Evolutionary conservation across 2,329 filamentous ascomycete species (phyloP).

Genomic region (Alternaria novae-zelandiae): DNA sequence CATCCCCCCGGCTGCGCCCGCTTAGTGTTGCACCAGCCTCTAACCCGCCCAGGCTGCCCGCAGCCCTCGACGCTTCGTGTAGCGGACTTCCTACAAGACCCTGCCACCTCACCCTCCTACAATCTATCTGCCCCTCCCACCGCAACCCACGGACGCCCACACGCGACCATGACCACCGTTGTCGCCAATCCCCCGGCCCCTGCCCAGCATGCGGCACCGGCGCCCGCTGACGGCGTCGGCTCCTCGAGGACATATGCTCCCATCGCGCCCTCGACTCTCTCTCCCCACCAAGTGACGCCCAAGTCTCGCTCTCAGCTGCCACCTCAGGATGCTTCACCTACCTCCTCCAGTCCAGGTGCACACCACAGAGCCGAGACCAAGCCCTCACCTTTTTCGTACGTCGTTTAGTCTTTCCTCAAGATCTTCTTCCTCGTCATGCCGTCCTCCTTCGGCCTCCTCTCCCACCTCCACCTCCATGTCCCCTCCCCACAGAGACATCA

Average conservation of each 20-base stretch:
- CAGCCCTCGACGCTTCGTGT: slow-evolving; percentile 45
- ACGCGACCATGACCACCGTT: slow-evolving; percentile 54
- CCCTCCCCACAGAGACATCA: slow-evolving; percentile 30
- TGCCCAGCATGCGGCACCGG: slow-evolving; percentile 47
- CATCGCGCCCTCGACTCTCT: slow-evolving; percentile 52
- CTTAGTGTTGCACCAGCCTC: slow-evolving; percentile 33
- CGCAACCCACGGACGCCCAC: slow-evolving; percentile 22
- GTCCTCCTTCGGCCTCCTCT: slow-evolving; percentile 31
- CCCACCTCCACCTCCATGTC: slow-evolving; percentile 34
- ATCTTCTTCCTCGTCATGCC: slow-evolving; percentile 34
- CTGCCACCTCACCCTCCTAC: slow-evolving; percentile 43
- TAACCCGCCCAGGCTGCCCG: slow-evolving; percentile 35
- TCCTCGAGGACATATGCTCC: slow-evolving; percentile 53
- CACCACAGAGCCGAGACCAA: slow-evolving; percentile 56
- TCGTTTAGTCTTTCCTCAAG: slow-evolving; percentile 39
- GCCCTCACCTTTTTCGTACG: slow-evolving; percentile 60
- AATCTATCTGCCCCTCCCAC: slow-evolving; percentile 34
- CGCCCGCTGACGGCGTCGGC: slow-evolving; percentile 44
- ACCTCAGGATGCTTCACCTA: slow-evolving; percentile 49
- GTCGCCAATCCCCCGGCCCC: slow-evolving; percentile 52
- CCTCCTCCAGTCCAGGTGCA: slow-evolving; percentile 46
- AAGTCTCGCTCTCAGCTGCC: slow-evolving; percentile 45
- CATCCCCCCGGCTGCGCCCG: slow-evolving; percentile 7
- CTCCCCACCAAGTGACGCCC: slow-evolving; percentile 48
- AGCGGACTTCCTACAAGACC: slow-evolving; percentile 40